A percentile compares a stretch with the other conserved stretches of the same genome.
These are phyloP conservation scores for Nepenthes alata DNA, from an alignment of 179 eudicot genomes.

Conservation along the genomic window DNA sequence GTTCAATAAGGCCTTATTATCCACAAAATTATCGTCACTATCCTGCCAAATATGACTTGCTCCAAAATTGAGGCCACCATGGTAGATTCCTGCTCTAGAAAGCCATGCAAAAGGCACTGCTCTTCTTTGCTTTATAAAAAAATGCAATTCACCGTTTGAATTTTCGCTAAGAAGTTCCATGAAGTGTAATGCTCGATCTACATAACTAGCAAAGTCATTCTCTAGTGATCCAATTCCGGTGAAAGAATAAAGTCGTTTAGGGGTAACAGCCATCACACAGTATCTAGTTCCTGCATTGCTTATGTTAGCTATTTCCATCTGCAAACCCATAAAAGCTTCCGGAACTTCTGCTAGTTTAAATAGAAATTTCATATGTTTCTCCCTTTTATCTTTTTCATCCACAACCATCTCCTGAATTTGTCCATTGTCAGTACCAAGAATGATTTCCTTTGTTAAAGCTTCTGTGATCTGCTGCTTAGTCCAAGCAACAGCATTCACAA, in stretches of 20 bases:
- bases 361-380: conserved; percentile 72
- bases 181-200: too few species aligned
- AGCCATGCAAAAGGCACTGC: too few species aligned
- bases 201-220: neutral
- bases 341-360: conserved; percentile 76
- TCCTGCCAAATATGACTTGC: too few species aligned
- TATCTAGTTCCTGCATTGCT: conserved; percentile 72
- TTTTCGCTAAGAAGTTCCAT: too few species aligned
- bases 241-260: conserved; percentile 81
- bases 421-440: conserved; percentile 87
- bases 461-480: too few species aligned
- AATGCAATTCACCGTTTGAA: too few species aligned
- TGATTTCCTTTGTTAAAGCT: conserved; percentile 85
- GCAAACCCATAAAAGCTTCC: conserved; percentile 73
- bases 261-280: conserved; percentile 95
- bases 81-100: too few species aligned
- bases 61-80: too few species aligned
- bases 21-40: too few species aligned
- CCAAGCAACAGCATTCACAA: too few species aligned
- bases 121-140: too few species aligned
- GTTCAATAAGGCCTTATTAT: too few species aligned
- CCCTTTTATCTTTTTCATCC: conserved; percentile 94
- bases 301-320: conserved; percentile 85
- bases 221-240: conserved; percentile 87
- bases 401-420: conserved; percentile 82